Conservation (phyloP, 78 protist genomes). For the Acrasis kona region DNA sequence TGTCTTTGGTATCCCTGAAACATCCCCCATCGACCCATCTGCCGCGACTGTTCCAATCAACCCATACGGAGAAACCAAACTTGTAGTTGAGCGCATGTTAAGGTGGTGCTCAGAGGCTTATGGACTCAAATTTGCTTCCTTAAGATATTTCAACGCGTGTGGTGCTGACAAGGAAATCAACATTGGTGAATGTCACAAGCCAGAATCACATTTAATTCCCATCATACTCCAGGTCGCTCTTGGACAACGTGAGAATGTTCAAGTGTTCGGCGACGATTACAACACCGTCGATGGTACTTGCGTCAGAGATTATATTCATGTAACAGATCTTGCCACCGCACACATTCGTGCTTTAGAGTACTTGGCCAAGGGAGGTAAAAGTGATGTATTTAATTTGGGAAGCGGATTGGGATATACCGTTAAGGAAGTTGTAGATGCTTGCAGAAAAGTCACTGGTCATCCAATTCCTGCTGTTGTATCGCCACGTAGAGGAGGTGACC, state of each 20-base stretch:
- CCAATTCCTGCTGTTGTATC: not conserved
- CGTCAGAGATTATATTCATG: conserved; percentile 93
- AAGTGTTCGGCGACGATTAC: conserved; percentile 91
- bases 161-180: conserved; percentile 92
- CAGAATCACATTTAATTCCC: conserved; percentile 92
- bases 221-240: conserved; percentile 78
- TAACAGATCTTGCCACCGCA: conserved; percentile 26
- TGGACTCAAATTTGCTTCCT: conserved; percentile 36
- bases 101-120: conserved; percentile 11
- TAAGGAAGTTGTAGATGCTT: conserved; percentile 25
- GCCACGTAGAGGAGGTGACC: conserved; percentile 17
- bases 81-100: conserved; percentile 80
- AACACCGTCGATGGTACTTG: conserved; percentile 95
- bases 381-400: conserved; percentile 34
- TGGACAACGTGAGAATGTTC: conserved; percentile 63
- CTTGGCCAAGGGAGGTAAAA: not conserved
- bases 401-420: conserved; percentile 28
- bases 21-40: not conserved
- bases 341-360: conserved; percentile 17
- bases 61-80: conserved; percentile 96
- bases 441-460: conserved; percentile 19
- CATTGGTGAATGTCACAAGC: conserved; percentile 94
- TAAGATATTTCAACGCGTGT: conserved; percentile 96
- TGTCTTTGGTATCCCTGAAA: conserved; percentile 81
- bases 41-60: not conserved